Conservation (phyloP, 2,329 filamentous ascomycete genomes). For the Curvularia lunata region DNA sequence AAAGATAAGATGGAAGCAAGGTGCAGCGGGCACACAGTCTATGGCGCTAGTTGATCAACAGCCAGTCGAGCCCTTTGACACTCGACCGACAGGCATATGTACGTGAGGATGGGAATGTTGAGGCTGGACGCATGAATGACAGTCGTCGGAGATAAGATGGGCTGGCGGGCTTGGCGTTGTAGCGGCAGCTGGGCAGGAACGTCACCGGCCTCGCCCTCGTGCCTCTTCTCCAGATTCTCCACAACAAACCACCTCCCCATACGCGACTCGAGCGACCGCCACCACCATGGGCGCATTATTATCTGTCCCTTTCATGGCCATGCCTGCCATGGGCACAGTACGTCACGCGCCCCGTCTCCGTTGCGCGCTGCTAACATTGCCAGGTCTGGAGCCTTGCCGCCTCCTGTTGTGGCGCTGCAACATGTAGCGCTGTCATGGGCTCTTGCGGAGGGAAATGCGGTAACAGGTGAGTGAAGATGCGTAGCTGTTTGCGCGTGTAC, state of each 20-base stretch:
- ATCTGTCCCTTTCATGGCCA: slow-evolving; percentile 84
- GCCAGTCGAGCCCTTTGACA: slow-evolving; percentile 7
- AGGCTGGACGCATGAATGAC: slow-evolving; percentile 11
- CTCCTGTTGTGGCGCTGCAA: slow-evolving; percentile 95
- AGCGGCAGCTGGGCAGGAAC: slow-evolving; percentile 25
- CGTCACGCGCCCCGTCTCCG: slow-evolving; percentile 45
- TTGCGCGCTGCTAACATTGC: slow-evolving; percentile 32
- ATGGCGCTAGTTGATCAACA: background rate
- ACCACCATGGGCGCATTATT: slow-evolving; percentile 83
- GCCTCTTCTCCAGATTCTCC: slow-evolving; percentile 16
- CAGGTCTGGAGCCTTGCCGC: slow-evolving; percentile 79
- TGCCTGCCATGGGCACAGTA: slow-evolving; percentile 88
- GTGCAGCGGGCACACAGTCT: background rate
- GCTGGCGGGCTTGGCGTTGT: slow-evolving; percentile 21
- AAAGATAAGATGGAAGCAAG: slow-evolving; percentile 4
- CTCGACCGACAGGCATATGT: background rate
- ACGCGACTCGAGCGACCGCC: slow-evolving; percentile 21
- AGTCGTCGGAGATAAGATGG: slow-evolving; percentile 30
- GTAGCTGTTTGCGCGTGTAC: background rate
- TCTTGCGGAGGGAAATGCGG: slow-evolving; percentile 90
- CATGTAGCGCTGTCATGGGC: slow-evolving; percentile 93
- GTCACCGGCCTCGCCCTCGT: slow-evolving; percentile 25
- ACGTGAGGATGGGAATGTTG: slow-evolving; percentile 7
- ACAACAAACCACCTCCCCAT: slow-evolving; percentile 16
- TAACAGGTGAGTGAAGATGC: slow-evolving; percentile 70